Percentiles rank a stretch among this genome's conserved stretches.
Conservation (phyloP, 768 basidiomycete species). For the Suillus subalutaceus region DNA sequence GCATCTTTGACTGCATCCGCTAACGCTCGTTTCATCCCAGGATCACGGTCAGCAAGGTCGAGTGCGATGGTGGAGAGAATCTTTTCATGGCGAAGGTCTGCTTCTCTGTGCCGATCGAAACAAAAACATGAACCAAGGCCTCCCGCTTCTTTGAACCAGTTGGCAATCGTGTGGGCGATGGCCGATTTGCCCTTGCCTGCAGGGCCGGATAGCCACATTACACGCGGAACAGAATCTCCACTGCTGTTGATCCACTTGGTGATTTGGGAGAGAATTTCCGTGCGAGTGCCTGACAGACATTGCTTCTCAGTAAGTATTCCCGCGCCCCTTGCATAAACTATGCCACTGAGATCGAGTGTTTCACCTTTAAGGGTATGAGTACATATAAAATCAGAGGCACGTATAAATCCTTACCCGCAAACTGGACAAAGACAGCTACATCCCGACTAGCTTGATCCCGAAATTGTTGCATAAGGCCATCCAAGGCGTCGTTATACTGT, state of each 20-base stretch:
- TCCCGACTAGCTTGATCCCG: background rate
- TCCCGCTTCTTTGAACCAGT: slow-evolving; percentile 12
- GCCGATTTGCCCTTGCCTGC: slow-evolving; percentile 35
- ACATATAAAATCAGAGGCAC: background rate
- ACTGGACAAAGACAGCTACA: background rate
- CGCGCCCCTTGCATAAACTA: slow-evolving; percentile 1
- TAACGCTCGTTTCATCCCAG: slow-evolving; percentile 2
- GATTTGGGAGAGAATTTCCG: slow-evolving; percentile 17
- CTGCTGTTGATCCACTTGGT: slow-evolving; percentile 16
- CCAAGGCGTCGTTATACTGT: background rate
- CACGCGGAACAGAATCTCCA: background rate
- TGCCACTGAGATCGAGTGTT: background rate
- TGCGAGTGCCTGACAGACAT: slow-evolving; percentile 21
- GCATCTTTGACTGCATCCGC: background rate
- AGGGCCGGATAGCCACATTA: slow-evolving; percentile 18
- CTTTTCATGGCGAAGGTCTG: slow-evolving; percentile 11
- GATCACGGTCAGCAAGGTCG: slow-evolving; percentile 23
- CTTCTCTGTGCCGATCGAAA: slow-evolving; percentile 13
- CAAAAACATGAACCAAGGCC: slow-evolving; percentile 24
- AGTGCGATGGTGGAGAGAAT: slow-evolving; percentile 35
- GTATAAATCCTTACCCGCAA: background rate
- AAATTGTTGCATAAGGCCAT: slow-evolving; percentile 5
- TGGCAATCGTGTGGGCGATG: slow-evolving; percentile 23
- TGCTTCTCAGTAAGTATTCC: slow-evolving; percentile 3
- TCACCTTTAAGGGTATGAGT: background rate